Conservation (phyloP, 208 protist genomes). For the Sergeia podlipaevii region DNA sequence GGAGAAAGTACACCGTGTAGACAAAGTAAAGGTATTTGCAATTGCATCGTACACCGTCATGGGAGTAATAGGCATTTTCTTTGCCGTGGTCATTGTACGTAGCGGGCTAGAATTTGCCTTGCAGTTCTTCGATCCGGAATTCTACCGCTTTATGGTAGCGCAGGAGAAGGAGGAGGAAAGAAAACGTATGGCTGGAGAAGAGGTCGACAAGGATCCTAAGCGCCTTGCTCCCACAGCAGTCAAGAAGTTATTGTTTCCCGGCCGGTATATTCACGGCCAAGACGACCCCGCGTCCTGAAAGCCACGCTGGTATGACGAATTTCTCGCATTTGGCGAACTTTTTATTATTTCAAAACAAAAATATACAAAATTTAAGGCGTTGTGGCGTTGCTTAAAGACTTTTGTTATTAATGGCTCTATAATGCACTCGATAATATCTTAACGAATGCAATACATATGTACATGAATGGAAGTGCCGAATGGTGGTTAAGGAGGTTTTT, state of each 20-base stretch:
- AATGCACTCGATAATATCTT: too few species aligned
- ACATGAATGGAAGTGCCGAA: too few species aligned
- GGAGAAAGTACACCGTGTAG: conserved; percentile 16
- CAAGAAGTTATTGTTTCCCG: conserved; percentile 59
- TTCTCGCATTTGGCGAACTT: too few species aligned
- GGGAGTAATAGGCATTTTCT: conserved; percentile 39
- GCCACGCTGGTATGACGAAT: too few species aligned
- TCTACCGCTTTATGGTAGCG: conserved; percentile 70
- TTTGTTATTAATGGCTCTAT: too few species aligned
- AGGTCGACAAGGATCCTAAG: conserved; percentile 73
- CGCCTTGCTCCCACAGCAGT: conserved; percentile 66
- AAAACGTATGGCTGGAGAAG: conserved; percentile 32
- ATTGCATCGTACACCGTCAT: conserved; percentile 57
- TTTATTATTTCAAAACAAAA: too few species aligned
- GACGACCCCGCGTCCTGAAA: conserved; percentile 9
- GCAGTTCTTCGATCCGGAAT: conserved; percentile 71
- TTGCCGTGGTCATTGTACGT: conserved; percentile 50
- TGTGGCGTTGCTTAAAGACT: too few species aligned
- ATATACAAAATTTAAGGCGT: too few species aligned
- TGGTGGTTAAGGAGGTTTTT: too few species aligned
- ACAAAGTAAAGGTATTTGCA: conserved; percentile 53
- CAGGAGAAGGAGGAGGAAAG: conserved; percentile 70
- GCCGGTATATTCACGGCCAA: conserved; percentile 58
- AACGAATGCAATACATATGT: too few species aligned
- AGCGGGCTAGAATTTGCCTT: conserved; percentile 49